Evolutionary conservation across 805 yeast species (phyloP).

Genomic region (Starmerella powellii): DNA sequence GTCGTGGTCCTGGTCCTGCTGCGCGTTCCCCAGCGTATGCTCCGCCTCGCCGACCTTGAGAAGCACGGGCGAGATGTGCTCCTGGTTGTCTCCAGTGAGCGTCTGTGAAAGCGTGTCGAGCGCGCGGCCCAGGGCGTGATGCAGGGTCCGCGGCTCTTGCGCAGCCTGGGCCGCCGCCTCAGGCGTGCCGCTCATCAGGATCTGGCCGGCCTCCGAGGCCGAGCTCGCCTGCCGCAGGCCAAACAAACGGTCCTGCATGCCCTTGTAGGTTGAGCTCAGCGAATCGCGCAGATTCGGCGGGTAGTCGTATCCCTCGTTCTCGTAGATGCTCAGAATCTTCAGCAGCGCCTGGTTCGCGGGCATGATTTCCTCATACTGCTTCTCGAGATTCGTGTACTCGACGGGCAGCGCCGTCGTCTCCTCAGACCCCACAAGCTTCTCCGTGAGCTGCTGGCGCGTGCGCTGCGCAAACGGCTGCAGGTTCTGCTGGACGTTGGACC

Average conservation of each 20-base stretch:
- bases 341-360: slow-evolving; percentile 49
- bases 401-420: slow-evolving; percentile 77
- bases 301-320: slow-evolving; percentile 70
- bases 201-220: slow-evolving; percentile 74
- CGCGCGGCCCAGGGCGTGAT: slow-evolving; percentile 71
- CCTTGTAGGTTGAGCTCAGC: slow-evolving; percentile 58
- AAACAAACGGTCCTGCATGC: slow-evolving; percentile 49
- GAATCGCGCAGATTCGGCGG: slow-evolving; percentile 67
- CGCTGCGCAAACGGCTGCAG: slow-evolving; percentile 70
- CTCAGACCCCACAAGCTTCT: slow-evolving; percentile 63
- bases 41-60: slow-evolving; percentile 57
- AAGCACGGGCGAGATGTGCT: slow-evolving; percentile 49
- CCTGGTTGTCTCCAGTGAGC: slow-evolving; percentile 35
- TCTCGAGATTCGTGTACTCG: slow-evolving; percentile 65
- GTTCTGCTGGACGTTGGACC: slow-evolving; percentile 26
- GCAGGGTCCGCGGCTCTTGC: slow-evolving; percentile 64
- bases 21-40: slow-evolving; percentile 66
- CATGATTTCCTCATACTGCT: slow-evolving; percentile 60
- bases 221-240: slow-evolving; percentile 60
- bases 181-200: slow-evolving; percentile 31
- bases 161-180: slow-evolving; percentile 35
- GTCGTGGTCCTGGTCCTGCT: slow-evolving; percentile 69
- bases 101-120: slow-evolving; percentile 27
- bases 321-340: slow-evolving; percentile 48
- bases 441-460: slow-evolving; percentile 68